Conservation (phyloP, 169 alveolate genomes). For the Ichthyophthirius multifiliis region DNA sequence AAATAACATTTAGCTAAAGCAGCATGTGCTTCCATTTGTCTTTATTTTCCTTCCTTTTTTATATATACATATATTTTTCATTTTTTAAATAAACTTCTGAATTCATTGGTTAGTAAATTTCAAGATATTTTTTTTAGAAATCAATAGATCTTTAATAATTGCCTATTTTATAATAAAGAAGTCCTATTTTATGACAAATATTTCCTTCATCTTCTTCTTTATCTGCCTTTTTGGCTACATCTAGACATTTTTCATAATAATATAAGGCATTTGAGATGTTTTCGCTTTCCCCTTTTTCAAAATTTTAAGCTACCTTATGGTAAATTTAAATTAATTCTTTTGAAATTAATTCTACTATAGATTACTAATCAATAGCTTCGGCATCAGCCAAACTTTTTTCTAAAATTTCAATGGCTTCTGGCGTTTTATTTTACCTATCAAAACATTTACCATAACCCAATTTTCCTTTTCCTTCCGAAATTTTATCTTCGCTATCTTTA, state of each 20-base stretch:
- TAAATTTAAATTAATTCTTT: constrained; percentile 33
- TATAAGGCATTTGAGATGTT: constrained; percentile 6
- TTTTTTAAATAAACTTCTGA: not conserved
- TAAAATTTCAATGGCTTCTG: constrained; percentile 28
- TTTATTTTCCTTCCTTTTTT: constrained; percentile 31
- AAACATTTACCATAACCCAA: constrained; percentile 43
- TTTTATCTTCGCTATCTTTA: not conserved
- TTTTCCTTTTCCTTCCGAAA: constrained; percentile 24
- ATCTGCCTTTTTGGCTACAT: constrained; percentile 32
- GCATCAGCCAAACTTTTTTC: constrained; percentile 25
- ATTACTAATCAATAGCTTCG: constrained; percentile 5
- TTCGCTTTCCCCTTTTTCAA: constrained; percentile 27
- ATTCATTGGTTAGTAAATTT: constrained; percentile 7
- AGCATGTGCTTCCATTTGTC: constrained; percentile 40
- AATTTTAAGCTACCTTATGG: constrained; percentile 27
- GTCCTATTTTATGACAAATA: constrained; percentile 39
- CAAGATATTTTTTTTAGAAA: constrained; percentile 24
- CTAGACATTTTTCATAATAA: constrained; percentile 41
- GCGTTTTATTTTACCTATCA: constrained; percentile 21
- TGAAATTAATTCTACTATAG: constrained; percentile 29
- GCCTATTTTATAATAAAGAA: constrained; percentile 6
- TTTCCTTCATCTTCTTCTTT: constrained; percentile 29
- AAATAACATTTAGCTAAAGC: constrained; percentile 41
- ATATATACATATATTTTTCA: not conserved
- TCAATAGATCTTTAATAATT: constrained; percentile 18